Evolutionary conservation across 2,329 filamentous ascomycete species (phyloP), one percentile per base, ranked within the genome.

Genomic region (Elsinoe necatrix): DNA sequence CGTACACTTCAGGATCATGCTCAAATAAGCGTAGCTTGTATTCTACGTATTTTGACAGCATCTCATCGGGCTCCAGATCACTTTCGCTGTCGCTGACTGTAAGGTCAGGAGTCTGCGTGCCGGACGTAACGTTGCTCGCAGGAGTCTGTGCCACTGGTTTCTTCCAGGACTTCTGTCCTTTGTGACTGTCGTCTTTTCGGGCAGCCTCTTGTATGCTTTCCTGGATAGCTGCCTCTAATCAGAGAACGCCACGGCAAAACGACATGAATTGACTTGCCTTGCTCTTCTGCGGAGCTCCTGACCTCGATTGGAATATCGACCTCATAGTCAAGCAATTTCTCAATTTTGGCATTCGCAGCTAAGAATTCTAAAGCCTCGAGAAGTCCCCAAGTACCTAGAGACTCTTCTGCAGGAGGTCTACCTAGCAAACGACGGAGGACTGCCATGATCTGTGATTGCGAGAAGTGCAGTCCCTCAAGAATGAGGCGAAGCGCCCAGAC

Each of bases 301-400:
- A 16, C 21, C 29, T 48, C 43, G 7, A 29, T 37, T n/a, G n/a
- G 29, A n/a, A 43, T 18, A 6, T 20, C 14, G n/a, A 25, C 29
- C 31, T 71, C 68, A 57, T 69, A 71, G 12, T 69, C 66, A 55
- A 61, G 58, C 20, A 69, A 59, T 50, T 67, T 64, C 20, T 59
- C 61, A 23, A 57, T 35, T 12, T 78, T 73, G 63, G 85, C 88
- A 67, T 93, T 82, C 61, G 88, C 76, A n/a, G 89, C 88, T 55
- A 97, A 78, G 89, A 90, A 95, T 64, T 96, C 89, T 18, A 98
- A 70, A 23, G 87, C 84, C 71, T 95, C 91, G 60, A 95, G 86
- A 34, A 97, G 73, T 8, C 91, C 90, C 87, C 89, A 95, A 12
- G 90, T 80, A n/a, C 41, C 41, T 12, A 45, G 20, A 42, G 78